Conservation (phyloP, 192 early-diverging fungal genomes). For the Funneliformis mosseae region DNA sequence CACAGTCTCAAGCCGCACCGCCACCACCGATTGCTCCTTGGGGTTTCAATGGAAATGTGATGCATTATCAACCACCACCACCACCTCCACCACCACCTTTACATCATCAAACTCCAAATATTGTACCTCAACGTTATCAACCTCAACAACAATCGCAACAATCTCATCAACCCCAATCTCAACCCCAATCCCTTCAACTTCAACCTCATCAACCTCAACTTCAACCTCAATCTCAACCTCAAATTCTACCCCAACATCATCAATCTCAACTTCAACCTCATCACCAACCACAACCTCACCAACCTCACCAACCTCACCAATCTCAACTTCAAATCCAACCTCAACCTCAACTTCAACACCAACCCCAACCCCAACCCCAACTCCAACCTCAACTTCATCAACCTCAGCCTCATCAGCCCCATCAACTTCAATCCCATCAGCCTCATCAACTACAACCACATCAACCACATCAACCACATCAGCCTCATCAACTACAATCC, state of each 20-base stretch:
- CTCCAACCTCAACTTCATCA: not conserved
- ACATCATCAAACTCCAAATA: not conserved
- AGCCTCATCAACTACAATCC: not conserved
- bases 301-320: not conserved
- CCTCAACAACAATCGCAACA: not conserved
- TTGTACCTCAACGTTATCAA: not conserved
- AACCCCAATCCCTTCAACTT: not conserved
- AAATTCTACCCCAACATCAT: too few species aligned
- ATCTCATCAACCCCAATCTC: not conserved
- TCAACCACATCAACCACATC: not conserved
- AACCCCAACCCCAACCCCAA: not conserved
- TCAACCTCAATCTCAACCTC: not conserved
- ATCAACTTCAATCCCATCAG: too few species aligned
- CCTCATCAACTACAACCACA: not conserved
- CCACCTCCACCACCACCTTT: not conserved
- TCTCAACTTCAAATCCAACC: not conserved
- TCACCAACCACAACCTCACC: not conserved
- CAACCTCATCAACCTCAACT: not conserved
- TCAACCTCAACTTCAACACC: not conserved
- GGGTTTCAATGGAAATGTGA: not conserved
- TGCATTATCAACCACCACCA: constrained; percentile 3
- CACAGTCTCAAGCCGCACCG: not conserved
- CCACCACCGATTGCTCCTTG: not conserved
- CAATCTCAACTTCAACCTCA: not conserved
- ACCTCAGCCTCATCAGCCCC: not conserved